Conservation (phyloP, 352 stramenopile species). For the Thraustochytrium sp. region DNA sequence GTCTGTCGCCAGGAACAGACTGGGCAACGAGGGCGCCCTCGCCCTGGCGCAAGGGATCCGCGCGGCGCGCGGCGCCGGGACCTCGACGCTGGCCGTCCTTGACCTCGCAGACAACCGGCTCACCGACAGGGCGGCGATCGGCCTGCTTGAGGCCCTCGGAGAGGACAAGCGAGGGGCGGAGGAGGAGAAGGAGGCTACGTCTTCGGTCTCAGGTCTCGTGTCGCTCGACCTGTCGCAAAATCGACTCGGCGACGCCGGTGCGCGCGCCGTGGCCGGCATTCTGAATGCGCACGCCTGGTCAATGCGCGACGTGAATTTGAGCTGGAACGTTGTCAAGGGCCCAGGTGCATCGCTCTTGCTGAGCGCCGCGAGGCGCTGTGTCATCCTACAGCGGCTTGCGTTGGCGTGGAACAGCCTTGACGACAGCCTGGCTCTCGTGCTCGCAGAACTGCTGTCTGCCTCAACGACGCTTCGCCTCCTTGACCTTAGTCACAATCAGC, state of each 20-base stretch:
- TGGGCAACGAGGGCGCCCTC: background rate
- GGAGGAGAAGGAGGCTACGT: no score
- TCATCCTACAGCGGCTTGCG: background rate
- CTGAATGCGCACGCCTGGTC: background rate
- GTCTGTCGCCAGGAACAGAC: background rate
- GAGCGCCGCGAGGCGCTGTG: background rate
- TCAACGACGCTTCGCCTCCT: background rate
- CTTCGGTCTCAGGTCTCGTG: no score
- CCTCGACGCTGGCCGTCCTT: background rate
- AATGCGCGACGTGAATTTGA: background rate
- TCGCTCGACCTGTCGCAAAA: background rate
- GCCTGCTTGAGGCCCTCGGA: no score
- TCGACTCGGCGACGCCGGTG: background rate
- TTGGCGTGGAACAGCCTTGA: conserved; percentile 1
- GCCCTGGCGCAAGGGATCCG: background rate
- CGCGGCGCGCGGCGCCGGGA: background rate
- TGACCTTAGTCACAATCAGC: background rate
- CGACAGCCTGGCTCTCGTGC: background rate
- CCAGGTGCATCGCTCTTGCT: background rate
- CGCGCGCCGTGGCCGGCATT: background rate
- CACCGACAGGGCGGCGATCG: background rate
- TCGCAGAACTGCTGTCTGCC: background rate
- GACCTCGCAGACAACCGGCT: background rate
- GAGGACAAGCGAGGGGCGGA: no score
- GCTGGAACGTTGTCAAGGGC: conserved; percentile 3